Base-by-base conservation (phyloP, 73 alveolate species). In the Paramecium pentaurelia region DNA sequence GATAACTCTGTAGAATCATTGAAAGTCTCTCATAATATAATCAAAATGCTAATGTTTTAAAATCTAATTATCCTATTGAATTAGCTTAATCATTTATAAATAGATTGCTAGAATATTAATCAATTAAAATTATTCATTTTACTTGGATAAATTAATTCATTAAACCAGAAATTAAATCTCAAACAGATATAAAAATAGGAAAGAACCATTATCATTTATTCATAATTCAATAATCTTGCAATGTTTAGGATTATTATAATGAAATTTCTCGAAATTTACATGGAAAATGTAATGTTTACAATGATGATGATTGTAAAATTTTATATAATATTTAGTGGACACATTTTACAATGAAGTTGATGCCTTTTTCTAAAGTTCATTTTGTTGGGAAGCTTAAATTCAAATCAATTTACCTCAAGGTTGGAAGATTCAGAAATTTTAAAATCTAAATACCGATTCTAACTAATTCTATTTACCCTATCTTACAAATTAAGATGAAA, bases 191-290 rank as follows among this genome's bases (percentile, higher is more conserved):
- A 36, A 75, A 42, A 30, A 38, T 75, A 32, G 60, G 88, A 38
- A 75, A 75, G 47, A 64, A 64, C 11, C 88, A 75, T 75, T 75
- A 75, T 42, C 60, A 75, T 25, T 75, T 75, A 42, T 75, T 38
- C 25, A 75, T 75, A 9, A 75, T 75, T 38, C 18, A 75, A 11
- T 34, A 75, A 75, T n/a, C 25, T 10, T 22, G 47, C 20, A 7
- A 30, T 22, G 68, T 75, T 10, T 22, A 4, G 5, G 30, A 75
- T 38, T 75, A 75, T 42, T 75, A 75, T 75, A 12, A 12, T 16
- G 88, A 36, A 18, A 9, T 38, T 22, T 11, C 37, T 25, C 8
- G 60, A 11, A 38, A 27, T 22, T 70, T 75, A 14, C 58, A 75
- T 37, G 88, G 88, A 42, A 42, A 75, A 38, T 75, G 88, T n/a